Percentiles rank a stretch among this genome's conserved stretches.
These are phyloP conservation scores for Phaeosphaeria sp. DNA, from an alignment of 2,329 filamentous ascomycete genomes.

Conservation along the genomic window DNA sequence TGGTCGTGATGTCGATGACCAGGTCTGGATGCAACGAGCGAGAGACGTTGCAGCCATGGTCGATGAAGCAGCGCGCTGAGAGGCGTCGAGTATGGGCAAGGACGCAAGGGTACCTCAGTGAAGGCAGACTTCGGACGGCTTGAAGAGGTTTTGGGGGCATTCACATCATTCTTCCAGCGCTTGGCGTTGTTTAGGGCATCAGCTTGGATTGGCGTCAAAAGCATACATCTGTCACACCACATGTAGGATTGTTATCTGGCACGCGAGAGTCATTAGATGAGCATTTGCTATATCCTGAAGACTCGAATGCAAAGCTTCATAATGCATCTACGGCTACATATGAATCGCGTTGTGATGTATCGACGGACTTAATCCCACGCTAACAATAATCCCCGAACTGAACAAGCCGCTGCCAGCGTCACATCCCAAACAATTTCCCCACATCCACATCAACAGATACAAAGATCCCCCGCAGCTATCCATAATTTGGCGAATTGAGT, in stretches of 20 bases:
- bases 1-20: conserved; percentile 42
- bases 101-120: no score
- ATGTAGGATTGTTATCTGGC: conserved; percentile 14
- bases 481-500: no score
- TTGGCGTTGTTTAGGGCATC: conserved; percentile 37
- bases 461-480: no score
- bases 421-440: background rate
- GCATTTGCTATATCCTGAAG: conserved; percentile 5
- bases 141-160: background rate
- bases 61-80: conserved; percentile 39
- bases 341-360: no score
- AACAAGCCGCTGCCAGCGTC: background rate
- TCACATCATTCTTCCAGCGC: conserved; percentile 31
- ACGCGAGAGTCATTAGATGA: background rate
- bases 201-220: conserved; percentile 27
- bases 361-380: background rate
- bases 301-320: conserved; percentile 15
- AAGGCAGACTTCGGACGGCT: background rate
- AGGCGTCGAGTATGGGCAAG: background rate
- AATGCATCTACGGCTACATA: no score
- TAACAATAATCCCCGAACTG: background rate
- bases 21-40: conserved; percentile 39
- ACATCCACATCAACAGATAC: no score
- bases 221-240: conserved; percentile 23
- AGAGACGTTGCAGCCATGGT: conserved; percentile 33